These are phyloP conservation scores for Artomyces pyxidatus DNA, from an alignment of 768 basidiomycete genomes.

Conservation along the genomic window DNA sequence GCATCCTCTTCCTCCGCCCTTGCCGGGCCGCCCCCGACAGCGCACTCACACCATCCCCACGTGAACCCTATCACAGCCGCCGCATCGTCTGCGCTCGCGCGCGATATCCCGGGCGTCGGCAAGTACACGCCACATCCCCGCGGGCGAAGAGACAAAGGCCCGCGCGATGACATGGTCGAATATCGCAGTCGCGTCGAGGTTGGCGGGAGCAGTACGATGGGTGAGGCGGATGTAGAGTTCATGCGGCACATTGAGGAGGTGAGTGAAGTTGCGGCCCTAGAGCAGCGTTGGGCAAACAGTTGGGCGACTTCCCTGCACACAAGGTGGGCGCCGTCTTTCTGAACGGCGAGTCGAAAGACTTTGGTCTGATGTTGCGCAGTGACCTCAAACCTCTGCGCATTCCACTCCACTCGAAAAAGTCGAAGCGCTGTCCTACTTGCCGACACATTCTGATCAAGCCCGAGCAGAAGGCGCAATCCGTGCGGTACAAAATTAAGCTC, in stretches of 20 bases:
- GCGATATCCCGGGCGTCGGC: slow-evolving; percentile 77
- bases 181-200: slow-evolving; percentile 69
- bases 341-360: neutral
- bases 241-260: slow-evolving; percentile 55
- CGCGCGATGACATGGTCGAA: slow-evolving; percentile 69
- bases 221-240: slow-evolving; percentile 63
- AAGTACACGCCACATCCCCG: slow-evolving; percentile 64
- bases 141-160: slow-evolving; percentile 49
- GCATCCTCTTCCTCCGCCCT: slow-evolving; percentile 70
- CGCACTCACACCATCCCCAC: slow-evolving; percentile 63
- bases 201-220: slow-evolving; percentile 42
- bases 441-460: slow-evolving; percentile 97
- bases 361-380: slow-evolving; percentile 30
- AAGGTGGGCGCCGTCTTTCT: slow-evolving; percentile 38
- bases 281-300: slow-evolving; percentile 75
- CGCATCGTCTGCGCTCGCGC: slow-evolving; percentile 85
- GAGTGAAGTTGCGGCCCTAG: slow-evolving; percentile 58
- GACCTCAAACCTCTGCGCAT: slow-evolving; percentile 85
- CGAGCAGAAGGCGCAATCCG: slow-evolving; percentile 92
- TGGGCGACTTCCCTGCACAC: slow-evolving; percentile 65
- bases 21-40: slow-evolving; percentile 37
- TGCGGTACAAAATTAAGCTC: slow-evolving; percentile 95
- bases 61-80: slow-evolving; percentile 75
- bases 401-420: slow-evolving; percentile 86
- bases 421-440: slow-evolving; percentile 91